These are phyloP conservation scores for Neurospora sp. DNA, from an alignment of 495 filamentous ascomycete species.

Conservation along the genomic window DNA sequence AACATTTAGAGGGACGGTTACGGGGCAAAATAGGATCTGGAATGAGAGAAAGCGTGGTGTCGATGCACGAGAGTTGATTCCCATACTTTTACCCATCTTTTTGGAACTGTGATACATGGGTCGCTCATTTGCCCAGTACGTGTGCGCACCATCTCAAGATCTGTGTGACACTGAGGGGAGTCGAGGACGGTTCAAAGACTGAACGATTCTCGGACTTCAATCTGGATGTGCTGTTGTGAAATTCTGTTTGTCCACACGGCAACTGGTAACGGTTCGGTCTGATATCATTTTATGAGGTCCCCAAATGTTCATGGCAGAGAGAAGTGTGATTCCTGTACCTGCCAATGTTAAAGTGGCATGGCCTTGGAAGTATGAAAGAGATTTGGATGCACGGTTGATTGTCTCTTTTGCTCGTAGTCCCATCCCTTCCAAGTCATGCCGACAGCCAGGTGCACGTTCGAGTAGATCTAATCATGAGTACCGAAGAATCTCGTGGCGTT, in stretches of 20 bases:
- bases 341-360: neutral
- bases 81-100: neutral
- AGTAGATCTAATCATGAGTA: neutral
- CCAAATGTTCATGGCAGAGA: neutral
- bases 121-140: neutral
- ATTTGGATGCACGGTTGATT: neutral
- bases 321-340: neutral
- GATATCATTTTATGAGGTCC: no score
- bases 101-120: neutral
- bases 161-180: neutral
- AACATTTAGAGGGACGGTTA: neutral
- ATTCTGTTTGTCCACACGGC: no score
- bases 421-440: neutral
- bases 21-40: neutral
- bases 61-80: neutral
- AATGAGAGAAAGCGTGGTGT: neutral
- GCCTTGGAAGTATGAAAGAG: neutral
- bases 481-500: no score
- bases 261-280: no score
- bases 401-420: neutral
- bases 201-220: neutral
- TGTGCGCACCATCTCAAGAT: neutral
- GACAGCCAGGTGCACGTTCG: neutral
- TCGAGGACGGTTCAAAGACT: neutral
- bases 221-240: neutral